These are phyloP conservation scores for Tephrocybe sp. DNA, from an alignment of 768 basidiomycete genomes.

Conservation along the genomic window DNA sequence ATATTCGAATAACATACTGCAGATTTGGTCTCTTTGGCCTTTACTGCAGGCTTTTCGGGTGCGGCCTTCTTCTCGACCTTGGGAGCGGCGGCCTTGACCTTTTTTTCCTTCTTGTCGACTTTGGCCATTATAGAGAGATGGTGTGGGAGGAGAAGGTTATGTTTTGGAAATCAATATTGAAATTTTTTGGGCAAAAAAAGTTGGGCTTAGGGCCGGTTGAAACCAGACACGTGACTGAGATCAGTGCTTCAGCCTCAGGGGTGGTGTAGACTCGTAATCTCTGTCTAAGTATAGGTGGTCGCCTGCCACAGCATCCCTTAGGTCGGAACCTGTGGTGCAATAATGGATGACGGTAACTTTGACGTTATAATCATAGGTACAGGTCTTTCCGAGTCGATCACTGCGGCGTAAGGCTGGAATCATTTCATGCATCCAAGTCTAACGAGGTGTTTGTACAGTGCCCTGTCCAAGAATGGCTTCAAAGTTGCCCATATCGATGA, in stretches of 20 bases:
- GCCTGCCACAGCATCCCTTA: neutral
- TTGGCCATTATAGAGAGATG: constrained; percentile 40
- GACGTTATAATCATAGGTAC: constrained; percentile 75
- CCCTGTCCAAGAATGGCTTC: constrained; percentile 86
- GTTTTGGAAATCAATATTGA: constrained; percentile 18
- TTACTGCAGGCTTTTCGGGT: constrained; percentile 25
- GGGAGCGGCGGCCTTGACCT: constrained; percentile 28
- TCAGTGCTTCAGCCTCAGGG: too few relatives aligned
- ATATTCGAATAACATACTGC: constrained; percentile 21
- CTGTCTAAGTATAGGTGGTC: too few relatives aligned
- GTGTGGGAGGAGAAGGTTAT: constrained; percentile 18
- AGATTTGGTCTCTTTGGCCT: constrained; percentile 45
- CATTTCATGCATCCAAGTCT: neutral
- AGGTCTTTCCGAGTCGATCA: constrained; percentile 82
- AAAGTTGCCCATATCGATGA: constrained; percentile 87
- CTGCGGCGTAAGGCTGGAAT: constrained; percentile 71
- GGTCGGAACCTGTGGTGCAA: neutral
- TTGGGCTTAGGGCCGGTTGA: constrained; percentile 35
- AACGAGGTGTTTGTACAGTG: constrained; percentile 42
- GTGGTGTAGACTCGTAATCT: too few relatives aligned
- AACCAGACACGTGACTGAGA: constrained; percentile 12
- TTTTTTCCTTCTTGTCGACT: constrained; percentile 49
- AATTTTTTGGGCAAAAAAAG: constrained; percentile 24
- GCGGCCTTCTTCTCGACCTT: constrained; percentile 38
- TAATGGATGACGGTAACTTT: constrained; percentile 47